Conservation (phyloP, 495 filamentous ascomycete genomes). For the Lindgomyces ingoldianus region DNA sequence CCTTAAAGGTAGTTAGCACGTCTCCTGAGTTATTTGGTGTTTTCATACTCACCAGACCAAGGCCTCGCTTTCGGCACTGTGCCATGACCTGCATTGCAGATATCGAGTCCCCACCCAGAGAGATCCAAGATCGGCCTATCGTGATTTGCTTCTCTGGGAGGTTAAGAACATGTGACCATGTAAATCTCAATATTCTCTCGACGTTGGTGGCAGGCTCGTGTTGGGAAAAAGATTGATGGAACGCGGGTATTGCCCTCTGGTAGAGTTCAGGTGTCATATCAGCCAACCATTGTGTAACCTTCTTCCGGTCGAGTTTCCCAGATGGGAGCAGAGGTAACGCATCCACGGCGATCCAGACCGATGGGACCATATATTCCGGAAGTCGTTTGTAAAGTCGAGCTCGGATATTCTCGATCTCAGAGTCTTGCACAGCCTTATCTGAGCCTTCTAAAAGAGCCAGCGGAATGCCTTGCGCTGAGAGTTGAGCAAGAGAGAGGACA, state of each 20-base stretch:
- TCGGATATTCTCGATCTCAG: slow-evolving; percentile 15
- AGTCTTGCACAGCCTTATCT: not conserved
- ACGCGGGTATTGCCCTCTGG: slow-evolving; percentile 15
- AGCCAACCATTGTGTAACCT: slow-evolving; percentile 22
- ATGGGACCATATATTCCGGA: slow-evolving; percentile 27
- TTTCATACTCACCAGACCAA: slow-evolving; percentile 15
- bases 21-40: not conserved
- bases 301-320: slow-evolving; percentile 33
- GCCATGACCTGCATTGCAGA: slow-evolving; percentile 36
- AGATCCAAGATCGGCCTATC: slow-evolving; percentile 29
- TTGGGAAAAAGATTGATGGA: not conserved
- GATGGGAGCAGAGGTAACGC: slow-evolving; percentile 18
- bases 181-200: slow-evolving; percentile 7
- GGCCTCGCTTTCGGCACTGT: slow-evolving; percentile 27
- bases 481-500: slow-evolving; percentile 9
- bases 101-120: slow-evolving; percentile 31
- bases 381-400: slow-evolving; percentile 13
- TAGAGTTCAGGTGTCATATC: slow-evolving; percentile 21
- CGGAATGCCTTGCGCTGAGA: not conserved
- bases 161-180: slow-evolving; percentile 34
- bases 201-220: not conserved
- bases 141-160: slow-evolving; percentile 17
- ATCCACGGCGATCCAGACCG: slow-evolving; percentile 25
- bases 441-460: slow-evolving; percentile 17
- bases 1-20: not conserved